Evolutionary conservation across 257 asterid species (phyloP), one percentile per base, ranked within the genome.

Genomic region (Solanum raphanifolium): DNA sequence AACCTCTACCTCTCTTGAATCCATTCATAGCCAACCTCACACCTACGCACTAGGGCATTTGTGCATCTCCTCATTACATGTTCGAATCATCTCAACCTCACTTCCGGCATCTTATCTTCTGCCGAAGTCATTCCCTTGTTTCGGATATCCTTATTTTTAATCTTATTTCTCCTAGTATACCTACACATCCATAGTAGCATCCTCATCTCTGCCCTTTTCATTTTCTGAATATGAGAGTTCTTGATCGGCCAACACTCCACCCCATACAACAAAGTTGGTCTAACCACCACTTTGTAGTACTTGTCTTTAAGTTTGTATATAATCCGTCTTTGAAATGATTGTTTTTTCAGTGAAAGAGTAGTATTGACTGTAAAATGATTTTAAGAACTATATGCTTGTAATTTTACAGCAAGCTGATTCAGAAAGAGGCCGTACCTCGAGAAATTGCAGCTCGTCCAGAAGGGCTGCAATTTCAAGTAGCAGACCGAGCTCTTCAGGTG

Each of bases 401-500:
- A 18, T 25, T 88, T 85, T 87, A 83, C 96, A 94, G 98, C 98
- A 94, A 91, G 90, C 87, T 32, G 98, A 94, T 87, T 89, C 97
- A 81, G 98, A 94, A 83, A 95, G 85, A 87, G 95, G 92, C 55
- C 94, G 91, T 60, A 89, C 93, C 43, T 92, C 95, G 5, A 89
- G 98, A 88, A 94, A 92, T 81, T 95, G 95, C 43, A 93, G 92
- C 90, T 91, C 99, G 23, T 94, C 97, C 81, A 95, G 91, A 92
- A 93, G 98, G 91, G 94, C 89, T 71, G 92, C 93, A 46, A 65
- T 93, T 81, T 92, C 96, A 74, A 91, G 84, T 86, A 88, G 81
- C 91, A 88, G 92, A 65, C 95, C 95, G n/a, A 88, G 91, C 92
- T 91, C 96, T 75, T 93, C 96, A 6, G 93, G 90, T 43, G 95